A percentile compares a stretch with the other conserved stretches of the same genome.
Conservation (phyloP, 176 grass and related monocot genomes). For the Rhipidocladum racemiflorum region DNA sequence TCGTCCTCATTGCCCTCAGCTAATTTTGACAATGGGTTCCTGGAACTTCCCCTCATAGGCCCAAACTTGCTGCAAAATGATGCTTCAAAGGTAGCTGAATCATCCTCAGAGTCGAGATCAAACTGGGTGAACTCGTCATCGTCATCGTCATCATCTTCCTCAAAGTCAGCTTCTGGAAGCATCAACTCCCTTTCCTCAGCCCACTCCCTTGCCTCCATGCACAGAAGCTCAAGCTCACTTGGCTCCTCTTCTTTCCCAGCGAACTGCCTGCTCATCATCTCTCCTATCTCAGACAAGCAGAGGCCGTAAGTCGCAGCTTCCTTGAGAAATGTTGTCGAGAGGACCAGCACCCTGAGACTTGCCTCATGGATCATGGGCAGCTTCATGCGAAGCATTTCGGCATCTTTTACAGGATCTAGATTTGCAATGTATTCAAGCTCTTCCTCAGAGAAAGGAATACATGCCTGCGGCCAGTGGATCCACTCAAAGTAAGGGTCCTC, state of each 20-base stretch:
- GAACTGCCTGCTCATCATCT: slow-evolving; percentile 69
- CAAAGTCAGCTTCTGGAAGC: slow-evolving; percentile 23
- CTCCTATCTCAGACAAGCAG: slow-evolving; percentile 59
- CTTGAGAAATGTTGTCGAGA: slow-evolving; percentile 70
- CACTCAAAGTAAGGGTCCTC: slow-evolving; percentile 85
- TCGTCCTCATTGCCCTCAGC: slow-evolving; percentile 36
- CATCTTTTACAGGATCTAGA: slow-evolving; percentile 54
- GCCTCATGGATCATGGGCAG: slow-evolving; percentile 64
- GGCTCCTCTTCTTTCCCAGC: slow-evolving; percentile 55
- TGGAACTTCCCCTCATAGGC: slow-evolving; percentile 9
- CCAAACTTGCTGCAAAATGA: slow-evolving; percentile 31
- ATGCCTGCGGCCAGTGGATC: slow-evolving; percentile 67
- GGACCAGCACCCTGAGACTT: slow-evolving; percentile 53
- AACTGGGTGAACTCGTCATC: slow-evolving; percentile 26
- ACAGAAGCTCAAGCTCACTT: slow-evolving; percentile 58
- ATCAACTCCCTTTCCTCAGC: slow-evolving; percentile 39
- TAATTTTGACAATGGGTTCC: slow-evolving; percentile 48
- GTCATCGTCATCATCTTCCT: slow-evolving; percentile 28
- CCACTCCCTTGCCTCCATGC: slow-evolving; percentile 49
- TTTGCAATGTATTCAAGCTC: slow-evolving; percentile 62
- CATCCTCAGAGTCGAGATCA: slow-evolving; percentile 53
- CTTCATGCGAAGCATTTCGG: slow-evolving; percentile 50
- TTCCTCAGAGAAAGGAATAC: slow-evolving; percentile 64
- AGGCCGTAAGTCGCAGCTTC: slow-evolving; percentile 45
- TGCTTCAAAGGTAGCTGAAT: slow-evolving; percentile 23